Percentiles rank a stretch among this genome's conserved stretches.
Evolutionary conservation across 2,329 filamentous ascomycete species (phyloP).

Genomic region (Cryphonectria naterciae): DNA sequence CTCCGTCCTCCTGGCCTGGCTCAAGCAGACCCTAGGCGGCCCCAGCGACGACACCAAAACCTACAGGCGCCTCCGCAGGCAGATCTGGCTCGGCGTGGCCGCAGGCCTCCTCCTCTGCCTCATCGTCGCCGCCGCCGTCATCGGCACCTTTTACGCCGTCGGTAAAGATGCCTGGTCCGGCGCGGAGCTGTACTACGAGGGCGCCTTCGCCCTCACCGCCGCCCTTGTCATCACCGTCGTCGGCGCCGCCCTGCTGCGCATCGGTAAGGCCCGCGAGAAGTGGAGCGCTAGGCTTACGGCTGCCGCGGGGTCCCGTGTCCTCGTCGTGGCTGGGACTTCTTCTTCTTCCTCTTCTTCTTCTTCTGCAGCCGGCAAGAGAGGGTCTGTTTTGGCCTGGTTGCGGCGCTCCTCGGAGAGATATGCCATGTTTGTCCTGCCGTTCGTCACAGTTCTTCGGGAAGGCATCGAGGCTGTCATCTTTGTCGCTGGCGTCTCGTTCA

Average conservation of each 20-base stretch:
- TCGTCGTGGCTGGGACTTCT: too few relatives aligned
- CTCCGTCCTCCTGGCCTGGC: conserved; percentile 77
- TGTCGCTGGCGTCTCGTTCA: conserved; percentile 74
- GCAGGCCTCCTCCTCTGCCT: conserved; percentile 68
- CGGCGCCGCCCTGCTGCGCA: conserved; percentile 73
- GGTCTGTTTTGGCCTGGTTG: conserved; percentile 26
- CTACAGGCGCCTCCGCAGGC: conserved; percentile 68
- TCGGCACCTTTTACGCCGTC: conserved; percentile 73
- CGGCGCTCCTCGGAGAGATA: conserved; percentile 68
- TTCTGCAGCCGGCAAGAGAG: too few relatives aligned
- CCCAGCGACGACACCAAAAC: conserved; percentile 62
- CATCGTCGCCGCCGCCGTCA: conserved; percentile 67
- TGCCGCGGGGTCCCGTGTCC: conserved; percentile 44
- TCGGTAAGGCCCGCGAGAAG: conserved; percentile 77
- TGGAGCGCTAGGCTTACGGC: conserved; percentile 73
- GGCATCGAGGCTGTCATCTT: conserved; percentile 81
- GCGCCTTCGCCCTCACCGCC: conserved; percentile 69
- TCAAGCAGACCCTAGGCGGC: conserved; percentile 74
- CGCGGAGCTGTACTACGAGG: conserved; percentile 75
- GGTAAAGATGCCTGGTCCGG: conserved; percentile 63
- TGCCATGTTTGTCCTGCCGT: conserved; percentile 76
- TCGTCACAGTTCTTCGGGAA: conserved; percentile 77
- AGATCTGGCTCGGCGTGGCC: conserved; percentile 68
- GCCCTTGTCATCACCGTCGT: conserved; percentile 73
- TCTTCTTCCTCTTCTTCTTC: too few relatives aligned